phyloP scores from a whole-genome alignment of 2,329 filamentous ascomycete genomes.

The Penicillium sp. region DNA sequence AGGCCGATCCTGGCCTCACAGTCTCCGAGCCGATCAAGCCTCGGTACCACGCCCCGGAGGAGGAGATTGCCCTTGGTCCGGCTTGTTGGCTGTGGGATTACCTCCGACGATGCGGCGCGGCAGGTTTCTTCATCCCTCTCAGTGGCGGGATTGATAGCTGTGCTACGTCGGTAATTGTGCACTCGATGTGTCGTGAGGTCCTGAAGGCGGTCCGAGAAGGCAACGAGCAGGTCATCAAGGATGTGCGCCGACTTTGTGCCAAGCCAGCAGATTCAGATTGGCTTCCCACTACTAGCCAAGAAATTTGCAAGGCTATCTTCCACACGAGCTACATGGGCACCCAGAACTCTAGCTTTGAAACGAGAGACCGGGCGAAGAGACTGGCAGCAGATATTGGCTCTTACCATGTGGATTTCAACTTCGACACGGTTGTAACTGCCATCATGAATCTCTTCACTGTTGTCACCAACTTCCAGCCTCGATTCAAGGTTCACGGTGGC shows the following conservation, averaged over 20 bases:
- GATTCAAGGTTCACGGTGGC: conserved; percentile 65
- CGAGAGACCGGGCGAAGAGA: conserved; percentile 62
- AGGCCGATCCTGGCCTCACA: conserved; percentile 46
- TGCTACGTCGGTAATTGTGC: conserved; percentile 40
- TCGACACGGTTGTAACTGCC: conserved; percentile 65
- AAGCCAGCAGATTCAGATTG: conserved; percentile 48
- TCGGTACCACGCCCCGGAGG: conserved; percentile 61
- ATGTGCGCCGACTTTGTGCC: conserved; percentile 54
- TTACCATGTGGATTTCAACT: conserved; percentile 71
- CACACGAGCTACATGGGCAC: conserved; percentile 71
- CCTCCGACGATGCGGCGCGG: conserved; percentile 36
- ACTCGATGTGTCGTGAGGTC: conserved; percentile 41
- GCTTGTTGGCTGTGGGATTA: conserved; percentile 63
- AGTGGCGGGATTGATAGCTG: conserved; percentile 43
- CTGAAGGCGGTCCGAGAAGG: conserved; percentile 35
- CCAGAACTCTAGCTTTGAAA: conserved; percentile 64
- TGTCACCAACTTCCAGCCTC: conserved; percentile 60
- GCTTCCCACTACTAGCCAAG: conserved; percentile 58
- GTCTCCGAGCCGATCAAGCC: conserved; percentile 49
- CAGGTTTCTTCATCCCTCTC: conserved; percentile 41
- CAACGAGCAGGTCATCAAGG: conserved; percentile 52
- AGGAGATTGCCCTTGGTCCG: conserved; percentile 65
- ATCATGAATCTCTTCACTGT: conserved; percentile 59
- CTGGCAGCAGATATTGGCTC: conserved; percentile 63
- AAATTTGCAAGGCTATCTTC: conserved; percentile 59